Base-by-base conservation (phyloP, 176 grass and related monocot species). In the Carex myosuroides region DNA sequence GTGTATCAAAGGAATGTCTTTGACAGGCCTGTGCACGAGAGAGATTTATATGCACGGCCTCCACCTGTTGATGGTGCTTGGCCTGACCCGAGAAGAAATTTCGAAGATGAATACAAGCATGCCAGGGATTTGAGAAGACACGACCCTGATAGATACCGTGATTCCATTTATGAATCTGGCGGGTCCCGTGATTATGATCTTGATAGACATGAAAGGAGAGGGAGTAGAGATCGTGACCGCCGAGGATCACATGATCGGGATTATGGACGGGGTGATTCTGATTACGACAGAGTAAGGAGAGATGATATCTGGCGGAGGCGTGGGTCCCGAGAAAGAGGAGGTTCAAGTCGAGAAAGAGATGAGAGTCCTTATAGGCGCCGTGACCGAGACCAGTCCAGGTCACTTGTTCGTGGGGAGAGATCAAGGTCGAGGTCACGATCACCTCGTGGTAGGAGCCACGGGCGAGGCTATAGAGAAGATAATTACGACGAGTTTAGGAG, bases 341-440 rank as follows among this genome's bases (percentile, higher is more conserved):
- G 81, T 46, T 63, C 95, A 54, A 90, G 88, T 24, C 87, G 73
- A 68, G 96, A 99, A 90, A 91, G 80, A 87, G 89, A 96, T 33
- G 90, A 65, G 79, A 91, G 87, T 53, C 85, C 90, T 80, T 87
- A 94, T 32, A 90, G 66, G 74, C 86, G 39, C 18, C 95, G 87
- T 60, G 90, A 91, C 64, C 89, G 72, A 69, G 90, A 90, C 79
- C 86, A 52, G 13, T 94, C 95, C 29, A 86, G 11, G 83, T 90
- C 86, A 10, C 82, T 7, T 79, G 92, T 88, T 80, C 83, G 84
- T 16, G 81, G 64, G 37, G 89, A 90, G 71, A 98, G 88, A 91
- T 95, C 95, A 39, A 88, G 88, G 84, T 98, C 95, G 56, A 91
- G 72, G 84, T 95, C 96, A 67, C 83, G 89, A 87, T 90, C 89